Conservation (phyloP, 2,329 filamentous ascomycete species). For the Seiridium unicorne region DNA sequence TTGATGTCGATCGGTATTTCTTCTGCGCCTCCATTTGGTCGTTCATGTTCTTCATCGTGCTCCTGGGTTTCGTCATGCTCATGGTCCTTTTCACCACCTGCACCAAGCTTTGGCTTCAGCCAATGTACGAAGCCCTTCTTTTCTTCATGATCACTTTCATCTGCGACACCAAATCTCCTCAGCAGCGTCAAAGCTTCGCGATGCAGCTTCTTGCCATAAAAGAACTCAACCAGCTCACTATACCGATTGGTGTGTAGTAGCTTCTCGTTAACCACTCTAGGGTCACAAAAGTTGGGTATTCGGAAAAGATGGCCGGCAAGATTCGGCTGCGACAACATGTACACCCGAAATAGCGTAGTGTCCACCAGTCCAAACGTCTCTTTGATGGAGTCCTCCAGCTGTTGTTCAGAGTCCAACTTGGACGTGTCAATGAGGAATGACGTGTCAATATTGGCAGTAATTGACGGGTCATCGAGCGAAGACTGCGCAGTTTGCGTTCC, state of each 20-base stretch:
- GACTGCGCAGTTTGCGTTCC: not conserved
- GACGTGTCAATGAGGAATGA: constrained; percentile 38
- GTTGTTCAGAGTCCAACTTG: constrained; percentile 47
- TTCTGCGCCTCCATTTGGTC: constrained; percentile 26
- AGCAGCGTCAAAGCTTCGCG: constrained; percentile 81
- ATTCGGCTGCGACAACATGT: constrained; percentile 88
- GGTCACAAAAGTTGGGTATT: constrained; percentile 95
- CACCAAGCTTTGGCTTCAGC: not conserved
- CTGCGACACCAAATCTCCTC: constrained; percentile 65
- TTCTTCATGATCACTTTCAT: constrained; percentile 36
- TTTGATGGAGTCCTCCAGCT: constrained; percentile 70
- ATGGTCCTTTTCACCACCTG: constrained; percentile 23
- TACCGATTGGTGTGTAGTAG: constrained; percentile 85
- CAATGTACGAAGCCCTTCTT: constrained; percentile 30
- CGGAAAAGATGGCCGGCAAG: constrained; percentile 89
- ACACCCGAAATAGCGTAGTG: constrained; percentile 89
- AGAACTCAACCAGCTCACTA: constrained; percentile 94
- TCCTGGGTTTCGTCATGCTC: constrained; percentile 17
- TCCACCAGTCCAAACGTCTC: constrained; percentile 83
- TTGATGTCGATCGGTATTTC: constrained; percentile 19
- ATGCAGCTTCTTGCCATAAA: constrained; percentile 93
- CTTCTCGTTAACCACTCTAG: constrained; percentile 90
- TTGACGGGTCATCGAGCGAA: constrained; percentile 16
- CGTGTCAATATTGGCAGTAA: constrained; percentile 42
- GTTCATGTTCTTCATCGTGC: constrained; percentile 29